Evolutionary conservation across 805 yeast species (phyloP).

Genomic region (Candida patagonica): DNA sequence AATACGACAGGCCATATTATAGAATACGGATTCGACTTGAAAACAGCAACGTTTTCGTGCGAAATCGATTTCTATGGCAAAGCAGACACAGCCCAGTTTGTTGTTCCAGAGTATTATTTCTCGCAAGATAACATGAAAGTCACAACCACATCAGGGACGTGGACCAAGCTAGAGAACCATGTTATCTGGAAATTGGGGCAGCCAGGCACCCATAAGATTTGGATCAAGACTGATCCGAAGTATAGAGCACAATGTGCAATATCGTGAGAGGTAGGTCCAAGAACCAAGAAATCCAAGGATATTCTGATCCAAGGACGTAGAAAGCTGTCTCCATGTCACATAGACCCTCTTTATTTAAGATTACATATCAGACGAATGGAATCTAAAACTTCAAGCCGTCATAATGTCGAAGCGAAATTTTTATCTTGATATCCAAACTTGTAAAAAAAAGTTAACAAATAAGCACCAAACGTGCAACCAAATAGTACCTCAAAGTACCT

Average conservation of each 20-base stretch:
- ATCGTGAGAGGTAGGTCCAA: too few relatives aligned
- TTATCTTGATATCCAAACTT: too few relatives aligned
- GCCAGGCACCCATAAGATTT: constrained; percentile 2
- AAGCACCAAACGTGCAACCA: too few relatives aligned
- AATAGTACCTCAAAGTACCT: too few relatives aligned
- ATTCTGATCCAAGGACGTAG: too few relatives aligned
- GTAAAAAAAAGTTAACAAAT: too few relatives aligned
- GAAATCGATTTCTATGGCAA: constrained; percentile 1
- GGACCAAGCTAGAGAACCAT: constrained; percentile 34
- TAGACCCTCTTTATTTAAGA: too few relatives aligned
- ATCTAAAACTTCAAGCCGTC: too few relatives aligned
- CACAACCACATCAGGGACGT: constrained; percentile 46
- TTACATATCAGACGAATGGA: too few relatives aligned
- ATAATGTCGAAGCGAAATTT: too few relatives aligned
- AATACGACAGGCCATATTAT: constrained; percentile 25
- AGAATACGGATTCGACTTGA: constrained; percentile 14
- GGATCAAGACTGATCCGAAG: constrained; percentile 2
- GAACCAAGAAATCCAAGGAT: too few relatives aligned
- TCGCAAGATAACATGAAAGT: constrained; percentile 40
- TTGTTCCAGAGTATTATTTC: constrained; percentile 46
- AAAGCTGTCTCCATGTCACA: too few relatives aligned
- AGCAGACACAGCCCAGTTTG: constrained; percentile 7
- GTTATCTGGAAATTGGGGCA: constrained; percentile 1
- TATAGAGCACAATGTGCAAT: not conserved
- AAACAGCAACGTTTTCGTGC: constrained; percentile 11